A percentile compares a stretch with the other conserved stretches of the same genome.
Evolutionary conservation across 2,329 filamentous ascomycete species (phyloP).

Genomic region (Colletotrichum brevisporum): DNA sequence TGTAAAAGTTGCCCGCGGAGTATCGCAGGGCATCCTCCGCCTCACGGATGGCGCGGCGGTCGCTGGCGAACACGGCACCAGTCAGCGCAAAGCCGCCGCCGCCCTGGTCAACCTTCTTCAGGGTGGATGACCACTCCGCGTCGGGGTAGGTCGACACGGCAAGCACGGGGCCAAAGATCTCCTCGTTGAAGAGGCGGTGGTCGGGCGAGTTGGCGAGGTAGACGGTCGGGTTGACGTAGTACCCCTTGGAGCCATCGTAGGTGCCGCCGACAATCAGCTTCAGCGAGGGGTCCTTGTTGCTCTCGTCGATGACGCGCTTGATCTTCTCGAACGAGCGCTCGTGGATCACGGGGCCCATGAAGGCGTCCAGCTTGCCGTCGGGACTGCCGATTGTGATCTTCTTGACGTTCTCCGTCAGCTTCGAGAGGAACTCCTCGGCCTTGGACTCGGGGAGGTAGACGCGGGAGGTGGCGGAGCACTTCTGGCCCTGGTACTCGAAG

Average conservation of each 20-base stretch:
- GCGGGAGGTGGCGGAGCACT: constrained; percentile 65
- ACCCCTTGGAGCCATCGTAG: constrained; percentile 62
- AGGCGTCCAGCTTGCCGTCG: constrained; percentile 52
- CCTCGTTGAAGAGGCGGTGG: constrained; percentile 62
- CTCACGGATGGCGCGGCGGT: constrained; percentile 61
- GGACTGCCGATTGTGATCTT: constrained; percentile 49
- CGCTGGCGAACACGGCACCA: constrained; percentile 64
- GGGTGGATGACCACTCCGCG: constrained; percentile 51
- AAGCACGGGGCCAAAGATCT: constrained; percentile 62
- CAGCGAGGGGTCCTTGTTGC: constrained; percentile 58
- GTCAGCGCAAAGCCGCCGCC: constrained; percentile 62
- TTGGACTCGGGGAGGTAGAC: constrained; percentile 68
- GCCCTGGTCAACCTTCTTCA: constrained; percentile 56
- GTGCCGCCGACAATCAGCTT: constrained; percentile 60
- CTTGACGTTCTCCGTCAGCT: constrained; percentile 45
- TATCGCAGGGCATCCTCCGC: constrained; percentile 67
- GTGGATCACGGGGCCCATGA: constrained; percentile 66
- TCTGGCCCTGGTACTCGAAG: constrained; percentile 67
- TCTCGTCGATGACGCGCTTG: constrained; percentile 58
- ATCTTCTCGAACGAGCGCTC: constrained; percentile 61
- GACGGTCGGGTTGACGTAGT: constrained; percentile 61
- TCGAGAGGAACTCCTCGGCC: constrained; percentile 49
- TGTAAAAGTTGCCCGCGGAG: constrained; percentile 70
- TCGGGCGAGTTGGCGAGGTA: constrained; percentile 57
- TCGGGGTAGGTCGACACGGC: constrained; percentile 61